A percentile compares a stretch with the other conserved stretches of the same genome.
Evolutionary conservation across 2,329 filamentous ascomycete species (phyloP).

Genomic region (Claviceps cyperi): DNA sequence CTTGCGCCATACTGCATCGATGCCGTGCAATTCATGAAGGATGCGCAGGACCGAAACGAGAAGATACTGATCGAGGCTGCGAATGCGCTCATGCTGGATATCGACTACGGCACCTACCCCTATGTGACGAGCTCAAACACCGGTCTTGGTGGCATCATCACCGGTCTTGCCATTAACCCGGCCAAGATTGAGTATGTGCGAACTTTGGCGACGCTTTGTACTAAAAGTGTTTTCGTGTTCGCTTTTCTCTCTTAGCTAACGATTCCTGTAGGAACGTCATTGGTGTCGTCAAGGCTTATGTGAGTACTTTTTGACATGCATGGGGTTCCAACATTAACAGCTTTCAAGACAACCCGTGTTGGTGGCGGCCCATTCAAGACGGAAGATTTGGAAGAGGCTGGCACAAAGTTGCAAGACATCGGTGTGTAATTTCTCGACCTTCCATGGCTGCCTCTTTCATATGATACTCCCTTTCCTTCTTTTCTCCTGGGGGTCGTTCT

Average conservation of each 20-base stretch:
- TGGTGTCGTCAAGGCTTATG: neutral
- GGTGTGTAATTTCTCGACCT: neutral
- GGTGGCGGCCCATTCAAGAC: slow-evolving; percentile 8
- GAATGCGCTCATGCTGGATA: slow-evolving; percentile 47
- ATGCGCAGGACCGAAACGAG: slow-evolving; percentile 41
- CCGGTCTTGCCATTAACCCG: slow-evolving; percentile 25
- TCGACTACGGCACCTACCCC: slow-evolving; percentile 34
- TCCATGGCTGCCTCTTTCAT: too few species aligned
- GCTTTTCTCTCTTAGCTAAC: neutral
- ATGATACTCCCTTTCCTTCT: neutral
- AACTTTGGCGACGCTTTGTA: too few species aligned
- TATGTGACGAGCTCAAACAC: slow-evolving; percentile 13
- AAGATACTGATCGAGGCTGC: slow-evolving; percentile 57
- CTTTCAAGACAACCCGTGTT: slow-evolving; percentile 7
- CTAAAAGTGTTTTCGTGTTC: too few species aligned
- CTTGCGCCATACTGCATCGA: slow-evolving; percentile 51
- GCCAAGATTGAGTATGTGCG: slow-evolving; percentile 33
- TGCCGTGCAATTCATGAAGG: slow-evolving; percentile 47
- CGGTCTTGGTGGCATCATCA: slow-evolving; percentile 13
- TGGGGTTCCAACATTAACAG: neutral
- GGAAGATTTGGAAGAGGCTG: slow-evolving; percentile 6
- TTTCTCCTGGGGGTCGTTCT: neutral
- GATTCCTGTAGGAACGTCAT: neutral
- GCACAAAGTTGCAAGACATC: slow-evolving; percentile 6
- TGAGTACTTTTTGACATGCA: neutral